Base-by-base conservation (phyloP, 768 basidiomycete species). In the Mycena albidolilacea region DNA sequence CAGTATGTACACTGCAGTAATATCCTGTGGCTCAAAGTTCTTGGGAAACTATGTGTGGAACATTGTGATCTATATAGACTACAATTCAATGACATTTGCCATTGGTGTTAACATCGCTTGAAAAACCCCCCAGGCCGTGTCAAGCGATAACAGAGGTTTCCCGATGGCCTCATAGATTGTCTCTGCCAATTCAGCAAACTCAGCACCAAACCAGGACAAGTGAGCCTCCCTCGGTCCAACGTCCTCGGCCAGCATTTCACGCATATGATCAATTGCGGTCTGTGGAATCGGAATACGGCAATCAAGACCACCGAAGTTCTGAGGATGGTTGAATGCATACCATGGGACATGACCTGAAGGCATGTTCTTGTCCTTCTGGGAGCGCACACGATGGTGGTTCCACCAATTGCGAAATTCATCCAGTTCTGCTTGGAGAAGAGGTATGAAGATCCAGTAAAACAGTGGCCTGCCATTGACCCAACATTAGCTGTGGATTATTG, bases 351-450 rank as follows among this genome's bases (percentile, higher is more conserved):
- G 64, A 7, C 52, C 64, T 17, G 52, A 66, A 6, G 64, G 64
- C 64, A 66, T 66, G 54, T 54, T 66, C 30, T 67, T 67, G 39
- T 65, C 54, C 23, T 30, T 35, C 30, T 55, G 54, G 30, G 23
- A 15, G 54, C 54, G 61, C 2, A 62, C 48, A 38, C 17, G 63
- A 19, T 50, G 63, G 9, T 55, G 54, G 54, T 55, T 55, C 54
- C 54, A 55, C 9, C 14, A 55, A 12, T 35, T 23, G 8, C 54
- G 23, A 35, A 55, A 55, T 3, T 7, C 54, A 35, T 55, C 54
- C 23, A 55, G 30, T 11, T 55, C 4, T 12, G 54, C 54, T 12
- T 55, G 54, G 3, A 55, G 23, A 11, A 55, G 30, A 12, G 54
- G 23, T 30, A 35, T 30, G 30, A 55, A 55, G 11, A 35, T 35